phyloP scores from a whole-genome alignment of 306 rosid species.

The Fragaria vesca region DNA sequence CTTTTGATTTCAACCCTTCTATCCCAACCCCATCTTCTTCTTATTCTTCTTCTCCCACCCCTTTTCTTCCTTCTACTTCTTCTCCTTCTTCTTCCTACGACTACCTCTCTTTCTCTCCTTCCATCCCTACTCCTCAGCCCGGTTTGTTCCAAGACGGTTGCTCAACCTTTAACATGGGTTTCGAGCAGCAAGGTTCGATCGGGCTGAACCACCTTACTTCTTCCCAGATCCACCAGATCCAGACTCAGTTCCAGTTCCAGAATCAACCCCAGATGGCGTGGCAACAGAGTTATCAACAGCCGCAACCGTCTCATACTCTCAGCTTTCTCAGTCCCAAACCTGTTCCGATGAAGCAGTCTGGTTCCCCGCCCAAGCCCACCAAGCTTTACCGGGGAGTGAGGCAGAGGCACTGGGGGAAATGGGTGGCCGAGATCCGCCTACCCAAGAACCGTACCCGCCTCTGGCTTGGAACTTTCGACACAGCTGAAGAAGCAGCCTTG shows the following conservation, averaged over 20 bases:
- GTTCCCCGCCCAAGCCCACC: slow-evolving; percentile 57
- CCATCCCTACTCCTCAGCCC: slow-evolving; percentile 29
- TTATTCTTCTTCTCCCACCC: background rate
- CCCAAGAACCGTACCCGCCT: slow-evolving; percentile 93
- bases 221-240: slow-evolving; percentile 74
- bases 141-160: slow-evolving; percentile 28
- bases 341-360: slow-evolving; percentile 67
- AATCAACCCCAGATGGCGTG: slow-evolving; percentile 20
- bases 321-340: slow-evolving; percentile 58
- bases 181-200: slow-evolving; percentile 40
- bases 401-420: slow-evolving; percentile 98
- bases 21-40: slow-evolving; percentile 1
- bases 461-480: slow-evolving; percentile 97
- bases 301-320: slow-evolving; percentile 11
- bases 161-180: slow-evolving; percentile 45
- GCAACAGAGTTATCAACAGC: slow-evolving; percentile 18
- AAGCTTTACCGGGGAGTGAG: slow-evolving; percentile 95
- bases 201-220: slow-evolving; percentile 66
- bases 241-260: slow-evolving; percentile 56
- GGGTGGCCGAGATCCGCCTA: slow-evolving; percentile 98
- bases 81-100: slow-evolving; percentile 9
- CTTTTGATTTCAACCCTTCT: slow-evolving; percentile 5
- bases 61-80: slow-evolving; percentile 19
- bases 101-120: slow-evolving; percentile 26
- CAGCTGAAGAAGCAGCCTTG: slow-evolving; percentile 97